Base-by-base conservation (phyloP, 176 grass and related monocot genomes). In the Raddia distichophylla region DNA sequence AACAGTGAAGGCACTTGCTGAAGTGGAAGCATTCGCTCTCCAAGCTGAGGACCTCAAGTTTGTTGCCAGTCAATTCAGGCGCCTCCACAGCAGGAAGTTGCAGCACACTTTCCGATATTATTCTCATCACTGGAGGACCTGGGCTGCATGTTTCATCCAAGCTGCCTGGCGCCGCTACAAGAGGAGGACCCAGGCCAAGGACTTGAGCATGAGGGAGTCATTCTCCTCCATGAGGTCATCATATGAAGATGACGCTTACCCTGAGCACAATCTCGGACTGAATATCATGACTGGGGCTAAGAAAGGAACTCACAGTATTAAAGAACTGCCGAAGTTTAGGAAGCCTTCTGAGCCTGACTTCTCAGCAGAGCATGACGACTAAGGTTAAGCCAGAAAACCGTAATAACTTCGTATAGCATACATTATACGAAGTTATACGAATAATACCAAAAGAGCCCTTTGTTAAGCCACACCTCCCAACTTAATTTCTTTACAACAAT, bases 291-390 rank as follows among this genome's bases (percentile, higher is more conserved):
- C 88, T 32, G 63, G 55, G 8, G 74, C 60, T 7, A 95, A 89
- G 66, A 95, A 93, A 79, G 93, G 88, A 79, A 61, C 74, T 16
- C 75, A 58, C 42, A 66, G 66, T 74, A 82, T 83, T 4, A 85
- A 82, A 59, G 68, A 90, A 22, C 44, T 99, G 80, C 91, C 91
- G 0, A 99, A 91, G 87, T 82, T 95, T 50, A 82, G 83, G 77
- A 99, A 99, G 66, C 96, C 96, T 19, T 88, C 92, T 0, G 96
- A 99, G 55, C 96, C 96, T 1, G 93, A 99, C 40, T 99, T 95
- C 85, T 99, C 91, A 69, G 84, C 78, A 49, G 93, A 93, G 56
- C 84, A 92, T 46, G 92, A 90, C 2, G 91, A 95, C 34, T 95
- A 86, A 75, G 46, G 34, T n/a, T 20, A 11, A 68, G 5, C 50